Evolutionary conservation across 2,329 filamentous ascomycete genomes (phyloP), one percentile per base, ranked within the genome.

Genomic region (Pestalotiopsis sp.): DNA sequence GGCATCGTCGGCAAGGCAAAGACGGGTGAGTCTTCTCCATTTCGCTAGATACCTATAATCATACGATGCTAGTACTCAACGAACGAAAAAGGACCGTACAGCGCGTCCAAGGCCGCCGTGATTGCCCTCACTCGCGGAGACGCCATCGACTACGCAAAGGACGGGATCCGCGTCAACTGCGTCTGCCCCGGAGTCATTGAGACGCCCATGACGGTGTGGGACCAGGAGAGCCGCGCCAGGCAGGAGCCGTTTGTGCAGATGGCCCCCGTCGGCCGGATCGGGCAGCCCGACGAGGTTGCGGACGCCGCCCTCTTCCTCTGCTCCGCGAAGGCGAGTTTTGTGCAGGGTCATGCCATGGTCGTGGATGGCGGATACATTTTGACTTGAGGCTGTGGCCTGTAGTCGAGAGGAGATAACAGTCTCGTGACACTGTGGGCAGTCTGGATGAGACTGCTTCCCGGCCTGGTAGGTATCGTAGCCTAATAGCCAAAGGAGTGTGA

Each of bases 101-200:
- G 85, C 66, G 85, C 84, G 0, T 88, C 86, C 3, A 90, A 90
- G 70, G 83, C 87, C 13, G 88, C 87, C 0, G 82, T 90, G 2
- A 85, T 90, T 63, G 85, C 84, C 23, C 83, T 90, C 83, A 90
- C 88, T 0, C 79, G 83, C 6, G 80, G 85, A 0, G 87, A 88
- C 71, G 86, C 86, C 1, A 87, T 88, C 23, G 84, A 89, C 71
- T 89, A 89, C 73, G 85, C 86, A 0, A 67, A 67, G 25, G 78
- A 81, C 52, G 75, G 74, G 1, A 81, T 82, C 62, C 73, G 80
- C 14, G 73, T 82, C 36, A 82, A 81, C 62, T 80, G 78, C 63
- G 78, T 81, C 11, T 81, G 79, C 56, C 79, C 84, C 0, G 84
- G 83, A 1, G 76, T 84, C 1, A 82, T 86, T 58, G 81, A 82